Percentiles rank a stretch among this genome's conserved stretches.
Conservation (phyloP, 441 rosid species). For the Populus hybrid region DNA sequence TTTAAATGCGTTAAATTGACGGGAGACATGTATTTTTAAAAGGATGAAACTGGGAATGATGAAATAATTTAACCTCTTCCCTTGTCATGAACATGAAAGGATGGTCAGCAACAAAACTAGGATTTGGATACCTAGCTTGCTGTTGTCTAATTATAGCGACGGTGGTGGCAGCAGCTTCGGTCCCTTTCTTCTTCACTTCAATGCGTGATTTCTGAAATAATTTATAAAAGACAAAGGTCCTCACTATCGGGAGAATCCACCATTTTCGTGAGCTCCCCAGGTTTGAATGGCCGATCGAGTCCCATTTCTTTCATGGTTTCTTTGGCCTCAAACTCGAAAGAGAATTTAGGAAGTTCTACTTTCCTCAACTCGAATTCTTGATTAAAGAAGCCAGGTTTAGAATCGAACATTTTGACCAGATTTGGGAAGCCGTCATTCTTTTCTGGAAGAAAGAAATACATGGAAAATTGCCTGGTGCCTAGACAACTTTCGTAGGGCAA, state of each 20-base stretch:
- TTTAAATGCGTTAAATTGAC: too few relatives aligned
- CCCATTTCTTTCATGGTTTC: constrained; percentile 11
- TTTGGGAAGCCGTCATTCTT: neutral
- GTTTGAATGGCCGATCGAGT: neutral
- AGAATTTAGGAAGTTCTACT: constrained; percentile 4
- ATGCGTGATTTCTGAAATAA: constrained; percentile 10
- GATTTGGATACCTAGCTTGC: neutral
- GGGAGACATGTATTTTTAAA: too few relatives aligned
- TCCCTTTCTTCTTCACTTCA: neutral
- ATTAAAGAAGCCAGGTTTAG: neutral
- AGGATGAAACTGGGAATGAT: too few relatives aligned
- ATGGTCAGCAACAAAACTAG: constrained; percentile 40
- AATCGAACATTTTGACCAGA: neutral
- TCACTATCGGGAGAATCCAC: neutral
- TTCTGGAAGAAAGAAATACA: constrained; percentile 13
- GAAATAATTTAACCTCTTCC: constrained; percentile 20
- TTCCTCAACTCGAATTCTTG: neutral
- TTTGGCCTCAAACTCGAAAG: constrained; percentile 5
- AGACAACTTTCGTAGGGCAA: neutral
- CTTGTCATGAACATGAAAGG: constrained; percentile 32
- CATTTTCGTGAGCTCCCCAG: neutral
- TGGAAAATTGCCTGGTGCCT: neutral
- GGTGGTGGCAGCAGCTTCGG: constrained; percentile 13
- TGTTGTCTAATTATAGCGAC: neutral
- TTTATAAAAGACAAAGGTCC: neutral